Base-by-base conservation (phyloP, 2,329 filamentous ascomycete species). In the Fusarium sp. region DNA sequence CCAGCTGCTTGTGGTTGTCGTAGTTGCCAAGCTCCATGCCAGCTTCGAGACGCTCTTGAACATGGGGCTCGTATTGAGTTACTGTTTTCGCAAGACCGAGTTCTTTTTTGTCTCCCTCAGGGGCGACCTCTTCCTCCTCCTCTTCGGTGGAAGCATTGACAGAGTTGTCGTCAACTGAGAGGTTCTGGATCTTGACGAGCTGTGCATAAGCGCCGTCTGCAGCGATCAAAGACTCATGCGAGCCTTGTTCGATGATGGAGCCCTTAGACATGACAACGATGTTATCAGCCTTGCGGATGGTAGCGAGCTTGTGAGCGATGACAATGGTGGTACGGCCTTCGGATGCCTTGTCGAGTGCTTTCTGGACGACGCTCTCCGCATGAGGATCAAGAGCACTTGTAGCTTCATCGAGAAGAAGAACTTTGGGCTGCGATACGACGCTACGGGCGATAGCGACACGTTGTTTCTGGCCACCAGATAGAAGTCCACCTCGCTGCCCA, bases 391-490 rank as follows among this genome's bases (percentile, higher is more conserved):
- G 73, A 10, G 88, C 87, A 46, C 84, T 88, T 0, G 89, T 91
- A 2, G 89, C 89, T 75, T 91, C 89, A 67, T 91, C 89, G 2
- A 91, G 78, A 17, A 91, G 84, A 3, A 91, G 80, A 23, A 91
- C 87, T 2, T 81, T 80, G 0, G 89, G 88, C 43, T 87, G 78
- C 20, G 86, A 85, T 27, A 91, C 80, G 51, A 91, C 87, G 43
- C 85, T 87, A 25, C 89, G 82, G 4, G 89, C 89, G 58, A 91
- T 91, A 1, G 88, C 86, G 14, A 91, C 81, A 17, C 89, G 82
- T 71, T 91, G 89, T 37, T 88, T 83, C 71, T 91, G 89, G 3
- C 89, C 89, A 23, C 89, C 89, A n/a, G 86, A 89, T 1, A 91
- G 79, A 51, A 88, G 85, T 35, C 87, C 85, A 3, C 89, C 89